Evolutionary conservation across 2,329 filamentous ascomycete genomes (phyloP), one percentile per base, ranked within the genome.

Genomic region (Fusarium guadeloupense): DNA sequence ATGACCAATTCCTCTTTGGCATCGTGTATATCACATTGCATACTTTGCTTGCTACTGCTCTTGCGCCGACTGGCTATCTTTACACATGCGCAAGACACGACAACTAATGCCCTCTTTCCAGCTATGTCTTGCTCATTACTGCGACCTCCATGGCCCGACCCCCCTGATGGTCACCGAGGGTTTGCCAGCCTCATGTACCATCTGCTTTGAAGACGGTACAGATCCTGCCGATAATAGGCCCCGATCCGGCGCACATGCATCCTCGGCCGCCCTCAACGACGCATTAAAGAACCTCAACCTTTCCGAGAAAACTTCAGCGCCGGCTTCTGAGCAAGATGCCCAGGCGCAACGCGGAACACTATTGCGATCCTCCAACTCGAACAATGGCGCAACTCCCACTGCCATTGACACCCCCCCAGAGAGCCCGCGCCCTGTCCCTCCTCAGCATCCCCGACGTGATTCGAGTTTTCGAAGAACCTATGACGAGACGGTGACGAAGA

Each of bases 81-180:
- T 44, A 57, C 64, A 49, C 50, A 75, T 76, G 73, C 69, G 64
- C 47, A 68, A 66, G 61, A 60, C 67, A 55, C 52, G 42, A 38
- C 48, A 54, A 67, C 76, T 77, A 71, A 77, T 73, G 50, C 61
- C 68, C 19, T 55, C 62, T 58, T 54, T 85, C 54, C 83, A 89
- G 87, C 77, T 89, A 71, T 89, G 86, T 73, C 81, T 90, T 68
- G 87, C 87, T 69, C 87, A 89, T 73, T 89, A 89, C 72, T 90
- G 87, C 80, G 87, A 90, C 73, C 80, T 85, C 61, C 87, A 90
- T 76, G 87, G 87, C 60, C 87, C 87, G 42, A 89, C 87, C 40
- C 87, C 87, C 43, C 75, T 90, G 54, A 88, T 90, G 84, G 87
- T 89, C 69, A 90, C 87, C 30, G 86, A 90, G 72, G 86, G 86